Evolutionary conservation across 2,329 filamentous ascomycete species (phyloP), one percentile per base, ranked within the genome.

Genomic region (Cordyceps pruinosa): DNA sequence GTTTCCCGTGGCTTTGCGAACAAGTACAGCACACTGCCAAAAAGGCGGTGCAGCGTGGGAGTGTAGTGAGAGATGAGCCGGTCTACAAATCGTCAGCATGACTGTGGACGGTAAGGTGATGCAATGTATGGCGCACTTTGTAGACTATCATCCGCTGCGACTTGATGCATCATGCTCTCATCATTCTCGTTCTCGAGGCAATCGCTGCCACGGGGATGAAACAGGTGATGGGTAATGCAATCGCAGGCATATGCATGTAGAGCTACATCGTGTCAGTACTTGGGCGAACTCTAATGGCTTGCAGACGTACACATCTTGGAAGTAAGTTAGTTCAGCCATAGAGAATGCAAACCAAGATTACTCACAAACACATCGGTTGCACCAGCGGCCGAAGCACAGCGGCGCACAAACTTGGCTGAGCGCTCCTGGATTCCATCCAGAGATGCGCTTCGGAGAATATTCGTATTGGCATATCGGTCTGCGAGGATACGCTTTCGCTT

Each of bases 171-270:
- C 68, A 89, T 80, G 15, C 79, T 75, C 60, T 83, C 79, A 56
- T 88, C 83, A n/a, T 76, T 66, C 32, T 71, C 62, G 19, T 76
- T 70, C 30, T 78, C 73, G 2, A 88, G 73, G 9, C 84, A 86
- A 59, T 84, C 75, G 1, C 82, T 81, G 2, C 85, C 85, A 58
- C 82, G 76, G 0, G 85, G 84, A 56, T 86, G 82, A 65, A 89
- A 87, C n/a, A 89, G 75, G 61, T 87, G 84, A 63, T 87, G 82
- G 0, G 84, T 86, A 28, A 84, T 79, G 63, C 85, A 87, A 65
- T 89, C 86, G 54, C 87, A 82, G 1, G 86, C 85, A 66, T 86
- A 89, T 26, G 85, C 79, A 61, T 89, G 86, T 2, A 88, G 72
- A 44, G 66, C 66, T 73, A 44, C 23, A n/a, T 23, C 19, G 26